A percentile compares a stretch with the other conserved stretches of the same genome.
Evolutionary conservation across 1,139 yeast species (phyloP).

Genomic region (Zygosaccharomyces sapae): DNA sequence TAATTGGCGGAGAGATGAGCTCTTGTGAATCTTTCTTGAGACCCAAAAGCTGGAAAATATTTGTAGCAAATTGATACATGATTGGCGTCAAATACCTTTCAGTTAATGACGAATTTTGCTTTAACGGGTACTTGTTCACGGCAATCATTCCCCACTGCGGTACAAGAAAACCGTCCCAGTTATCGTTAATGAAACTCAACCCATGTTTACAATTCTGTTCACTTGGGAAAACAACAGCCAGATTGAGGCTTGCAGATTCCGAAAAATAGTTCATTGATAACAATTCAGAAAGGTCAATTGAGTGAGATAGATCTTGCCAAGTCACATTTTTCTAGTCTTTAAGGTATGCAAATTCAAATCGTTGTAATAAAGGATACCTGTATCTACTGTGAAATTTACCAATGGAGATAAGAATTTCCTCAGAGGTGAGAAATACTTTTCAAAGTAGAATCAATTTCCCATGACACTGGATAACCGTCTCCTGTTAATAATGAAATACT

Average conservation of each 20-base stretch:
- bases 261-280: conserved; percentile 30
- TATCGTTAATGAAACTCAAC: conserved; percentile 18
- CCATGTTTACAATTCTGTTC: conserved; percentile 20
- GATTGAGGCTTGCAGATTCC: conserved; percentile 28
- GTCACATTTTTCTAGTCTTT: conserved; percentile 40
- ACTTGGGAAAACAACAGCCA: conserved; percentile 34
- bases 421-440: conserved; percentile 45
- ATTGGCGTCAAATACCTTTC: conserved; percentile 51
- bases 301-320: conserved; percentile 36
- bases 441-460: conserved; percentile 52
- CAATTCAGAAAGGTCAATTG: conserved; percentile 40
- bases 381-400: conserved; percentile 69
- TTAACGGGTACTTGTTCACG: conserved; percentile 43
- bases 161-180: conserved; percentile 65
- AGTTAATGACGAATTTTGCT: conserved; percentile 37
- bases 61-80: conserved; percentile 69
- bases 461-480: conserved; percentile 49
- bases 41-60: conserved; percentile 70
- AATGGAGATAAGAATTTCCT: conserved; percentile 45
- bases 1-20: conserved; percentile 46
- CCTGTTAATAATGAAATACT: conserved; percentile 62
- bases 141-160: conserved; percentile 91
- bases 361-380: conserved; percentile 70
- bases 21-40: conserved; percentile 50
- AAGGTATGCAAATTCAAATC: conserved; percentile 41